Base-by-base conservation (phyloP, 2,329 filamentous ascomycete species). In the Eutypa lata region DNA sequence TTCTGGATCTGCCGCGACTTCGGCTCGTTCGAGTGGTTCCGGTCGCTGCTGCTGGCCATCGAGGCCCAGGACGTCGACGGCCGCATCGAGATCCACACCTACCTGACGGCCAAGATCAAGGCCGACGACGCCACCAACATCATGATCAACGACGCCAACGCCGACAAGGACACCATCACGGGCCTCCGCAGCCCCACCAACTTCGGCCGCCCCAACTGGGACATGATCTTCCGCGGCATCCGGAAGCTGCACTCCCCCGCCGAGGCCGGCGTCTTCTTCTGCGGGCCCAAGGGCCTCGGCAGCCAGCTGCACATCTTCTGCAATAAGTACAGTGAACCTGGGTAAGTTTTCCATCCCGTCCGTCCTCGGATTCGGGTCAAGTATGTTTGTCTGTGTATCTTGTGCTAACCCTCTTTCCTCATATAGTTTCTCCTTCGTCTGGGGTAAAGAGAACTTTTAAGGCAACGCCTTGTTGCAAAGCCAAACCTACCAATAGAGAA, bases 1-100 rank as follows among this genome's bases (percentile, higher is more conserved):
- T 91, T 94, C 81, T 94, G 90, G 90, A 86, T 94, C 57, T 93
- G 90, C 77, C 82, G 90, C 71, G 90, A 94, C 71, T 93, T 93
- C 65, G 89, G 87, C 33, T 91, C 88, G 0, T 92, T 94, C 64
- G 90, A 94, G 76, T 95, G 90, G 90, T 94, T 94, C 79, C 82
- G 89, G 48, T 92, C 88, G 24, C 76, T 95, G 55, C 81, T 95
- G 16, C 79, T 91, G 57, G 90, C 90, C 51, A 93, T 95, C 63
- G 90, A 94, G 73, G 88, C 88, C 0, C 90, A 94, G 73, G 90
- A 95, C 73, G 79, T 90, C 57, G 87, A 90, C 65, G 85, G 90
- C 71, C 82, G 87, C 57, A 94, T 95, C 70, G 90, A 95, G 73
- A 94, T 95, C 55, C 90, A 94, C 72, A 91, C 89, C 1, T 95